phyloP scores from a whole-genome alignment of 371 early-diverging fungal genomes.

The Catenaria anguillulae region DNA sequence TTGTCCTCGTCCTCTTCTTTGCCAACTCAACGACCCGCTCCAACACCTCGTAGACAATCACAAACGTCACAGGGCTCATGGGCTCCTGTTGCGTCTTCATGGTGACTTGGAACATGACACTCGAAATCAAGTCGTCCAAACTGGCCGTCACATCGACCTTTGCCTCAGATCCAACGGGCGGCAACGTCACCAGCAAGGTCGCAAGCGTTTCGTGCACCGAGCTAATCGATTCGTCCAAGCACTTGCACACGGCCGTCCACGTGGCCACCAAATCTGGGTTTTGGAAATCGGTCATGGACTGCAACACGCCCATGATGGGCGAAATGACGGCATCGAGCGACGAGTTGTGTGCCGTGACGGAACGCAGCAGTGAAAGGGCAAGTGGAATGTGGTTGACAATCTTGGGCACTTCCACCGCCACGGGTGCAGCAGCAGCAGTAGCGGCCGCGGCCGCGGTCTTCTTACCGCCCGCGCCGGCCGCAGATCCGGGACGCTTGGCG shows the following conservation, averaged over 20 bases:
- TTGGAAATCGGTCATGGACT: neutral
- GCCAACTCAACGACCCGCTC: neutral
- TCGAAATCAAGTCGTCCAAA: neutral
- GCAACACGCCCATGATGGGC: neutral
- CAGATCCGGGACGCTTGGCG: neutral
- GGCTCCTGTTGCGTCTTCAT: neutral
- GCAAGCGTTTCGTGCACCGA: neutral
- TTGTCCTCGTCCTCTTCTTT: neutral
- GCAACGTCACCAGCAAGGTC: neutral
- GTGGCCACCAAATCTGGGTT: neutral
- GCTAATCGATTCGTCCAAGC: neutral
- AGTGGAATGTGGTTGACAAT: neutral
- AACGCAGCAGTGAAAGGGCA: neutral
- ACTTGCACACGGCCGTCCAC: neutral
- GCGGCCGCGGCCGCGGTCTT: neutral
- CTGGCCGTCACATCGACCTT: neutral
- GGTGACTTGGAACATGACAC: neutral
- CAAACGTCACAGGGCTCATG: neutral
- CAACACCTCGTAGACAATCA: neutral
- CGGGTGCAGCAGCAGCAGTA: too few relatives aligned
- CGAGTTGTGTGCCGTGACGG: neutral
- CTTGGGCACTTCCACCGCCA: neutral
- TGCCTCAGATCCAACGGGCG: too few relatives aligned
- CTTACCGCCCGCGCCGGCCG: neutral
- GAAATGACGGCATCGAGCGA: neutral